Evolutionary conservation across 2,329 filamentous ascomycete species (phyloP), one percentile per base, ranked within the genome.

Genomic region (Botrytis fabae): DNA sequence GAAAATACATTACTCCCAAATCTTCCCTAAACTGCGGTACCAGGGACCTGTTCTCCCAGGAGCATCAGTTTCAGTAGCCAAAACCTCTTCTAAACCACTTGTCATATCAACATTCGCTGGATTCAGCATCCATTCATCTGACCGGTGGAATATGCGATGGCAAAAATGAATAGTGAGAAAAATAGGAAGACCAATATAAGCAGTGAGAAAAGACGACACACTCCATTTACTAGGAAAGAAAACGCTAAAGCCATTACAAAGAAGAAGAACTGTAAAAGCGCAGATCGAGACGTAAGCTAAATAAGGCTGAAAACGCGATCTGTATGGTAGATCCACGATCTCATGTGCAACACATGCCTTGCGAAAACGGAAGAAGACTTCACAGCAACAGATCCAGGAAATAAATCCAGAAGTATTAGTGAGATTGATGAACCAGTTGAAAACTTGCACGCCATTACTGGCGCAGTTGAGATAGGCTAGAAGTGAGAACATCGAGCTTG

Each of bases 381-480:
- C 7, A 25, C 59, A 60, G 7, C 59, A 60, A 60, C 59, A 60
- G 7, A 60, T 60, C 59, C 59, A 60, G 59, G 59, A 60, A 28
- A 60, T 60, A 2, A 60, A 60, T 25, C 59, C 59, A 38, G 59
- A 60, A 7, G 59, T 60, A 25, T 60, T 60, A 20, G 59, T 60
- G 32, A 60, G 59, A 60, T 60, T 60, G 14, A 60, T 60, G 32
- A 60, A 38, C 59, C 59, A 60, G 59, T 60, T 60, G 32, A 60
- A 60, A 38, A 60, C 59, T 7, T 60, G 59, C 14, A 60, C 28
- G 25, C 59, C 32, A 25, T 35, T 60, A 2, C 59, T 60, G 25
- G 32, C 59, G 20, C 59, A 60, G 59, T 60, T 60, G 32, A 60
- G 59, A 60, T 60, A 60, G 59, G 59, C 59, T 20, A 60, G 10